phyloP scores from a whole-genome alignment of 1,139 yeast genomes.

The Oligophagozyma castellii region DNA sequence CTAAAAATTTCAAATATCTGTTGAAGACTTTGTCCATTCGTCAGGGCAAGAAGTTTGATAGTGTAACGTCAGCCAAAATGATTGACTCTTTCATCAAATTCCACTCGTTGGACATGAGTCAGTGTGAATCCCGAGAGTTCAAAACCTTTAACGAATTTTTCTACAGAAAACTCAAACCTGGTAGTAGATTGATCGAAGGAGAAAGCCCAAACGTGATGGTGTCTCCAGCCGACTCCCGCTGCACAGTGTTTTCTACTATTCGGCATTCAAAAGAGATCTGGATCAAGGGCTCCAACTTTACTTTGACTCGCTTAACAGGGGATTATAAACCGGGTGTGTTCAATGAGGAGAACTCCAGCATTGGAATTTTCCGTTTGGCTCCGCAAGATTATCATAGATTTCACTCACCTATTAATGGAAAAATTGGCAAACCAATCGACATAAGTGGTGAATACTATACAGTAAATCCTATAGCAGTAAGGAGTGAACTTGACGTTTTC shows the following conservation, averaged over 20 bases:
- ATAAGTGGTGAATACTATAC: slow-evolving; percentile 90
- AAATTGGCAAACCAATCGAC: slow-evolving; percentile 45
- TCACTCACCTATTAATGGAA: slow-evolving; percentile 77
- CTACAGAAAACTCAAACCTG: slow-evolving; percentile 61
- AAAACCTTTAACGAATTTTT: slow-evolving; percentile 80
- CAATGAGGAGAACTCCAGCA: slow-evolving; percentile 36
- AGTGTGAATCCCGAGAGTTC: slow-evolving; percentile 46
- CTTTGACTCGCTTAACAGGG: slow-evolving; percentile 50
- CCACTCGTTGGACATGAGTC: slow-evolving; percentile 60
- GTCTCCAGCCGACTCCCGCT: slow-evolving; percentile 85
- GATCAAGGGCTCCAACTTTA: slow-evolving; percentile 80
- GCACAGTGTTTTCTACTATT: slow-evolving; percentile 54
- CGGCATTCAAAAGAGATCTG: slow-evolving; percentile 62
- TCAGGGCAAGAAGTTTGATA: slow-evolving; percentile 78
- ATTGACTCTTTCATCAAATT: slow-evolving; percentile 71
- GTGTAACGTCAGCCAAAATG: slow-evolving; percentile 47
- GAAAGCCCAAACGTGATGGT: slow-evolving; percentile 37
- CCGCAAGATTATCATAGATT: slow-evolving; percentile 96
- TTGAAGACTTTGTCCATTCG: slow-evolving; percentile 55
- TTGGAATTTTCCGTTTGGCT: slow-evolving; percentile 77
- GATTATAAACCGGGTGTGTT: slow-evolving; percentile 29
- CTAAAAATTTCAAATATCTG: slow-evolving; percentile 41
- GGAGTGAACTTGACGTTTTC: slow-evolving; percentile 79
- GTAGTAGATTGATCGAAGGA: slow-evolving; percentile 58
- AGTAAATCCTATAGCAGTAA: slow-evolving; percentile 92